phyloP scores from a whole-genome alignment of 1,284 basidiomycete species.

The Marasmius oreades region DNA sequence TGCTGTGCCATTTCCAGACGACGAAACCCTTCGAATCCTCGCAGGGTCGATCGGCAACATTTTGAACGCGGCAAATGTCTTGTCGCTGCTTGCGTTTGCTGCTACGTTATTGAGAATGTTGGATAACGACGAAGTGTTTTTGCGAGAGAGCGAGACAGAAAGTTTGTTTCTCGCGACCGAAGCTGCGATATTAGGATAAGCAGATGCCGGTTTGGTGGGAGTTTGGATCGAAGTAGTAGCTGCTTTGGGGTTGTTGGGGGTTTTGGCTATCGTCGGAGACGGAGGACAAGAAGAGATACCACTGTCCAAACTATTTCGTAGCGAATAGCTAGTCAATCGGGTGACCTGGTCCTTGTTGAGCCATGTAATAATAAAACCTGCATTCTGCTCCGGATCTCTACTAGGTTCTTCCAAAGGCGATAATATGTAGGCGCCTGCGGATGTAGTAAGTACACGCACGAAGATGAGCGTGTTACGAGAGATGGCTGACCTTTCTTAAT shows the following conservation, averaged over 20 bases:
- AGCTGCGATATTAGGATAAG: neutral
- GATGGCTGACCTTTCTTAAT: constrained; percentile 69
- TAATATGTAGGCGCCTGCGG: constrained; percentile 81
- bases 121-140: constrained; percentile 16
- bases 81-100: constrained; percentile 24
- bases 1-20: constrained; percentile 32
- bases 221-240: constrained; percentile 5
- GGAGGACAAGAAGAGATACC: constrained; percentile 19
- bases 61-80: constrained; percentile 71
- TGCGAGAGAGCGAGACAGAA: constrained; percentile 13
- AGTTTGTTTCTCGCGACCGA: neutral
- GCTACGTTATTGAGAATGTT: constrained; percentile 21
- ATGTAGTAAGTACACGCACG: no score
- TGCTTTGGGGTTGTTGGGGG: constrained; percentile 14
- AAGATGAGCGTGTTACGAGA: constrained; percentile 5
- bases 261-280: constrained; percentile 20
- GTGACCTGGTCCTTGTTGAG: constrained; percentile 63
- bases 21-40: constrained; percentile 48
- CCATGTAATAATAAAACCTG: constrained; percentile 81
- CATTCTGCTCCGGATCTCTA: constrained; percentile 82
- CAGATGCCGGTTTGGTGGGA: neutral
- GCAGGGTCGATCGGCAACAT: constrained; percentile 67
- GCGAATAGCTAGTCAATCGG: constrained; percentile 79
- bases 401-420: constrained; percentile 89
- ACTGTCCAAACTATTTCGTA: constrained; percentile 60